Evolutionary conservation across 345 rosid species (phyloP), one percentile per base, ranked within the genome.

Genomic region (Odontarrhena argentea): DNA sequence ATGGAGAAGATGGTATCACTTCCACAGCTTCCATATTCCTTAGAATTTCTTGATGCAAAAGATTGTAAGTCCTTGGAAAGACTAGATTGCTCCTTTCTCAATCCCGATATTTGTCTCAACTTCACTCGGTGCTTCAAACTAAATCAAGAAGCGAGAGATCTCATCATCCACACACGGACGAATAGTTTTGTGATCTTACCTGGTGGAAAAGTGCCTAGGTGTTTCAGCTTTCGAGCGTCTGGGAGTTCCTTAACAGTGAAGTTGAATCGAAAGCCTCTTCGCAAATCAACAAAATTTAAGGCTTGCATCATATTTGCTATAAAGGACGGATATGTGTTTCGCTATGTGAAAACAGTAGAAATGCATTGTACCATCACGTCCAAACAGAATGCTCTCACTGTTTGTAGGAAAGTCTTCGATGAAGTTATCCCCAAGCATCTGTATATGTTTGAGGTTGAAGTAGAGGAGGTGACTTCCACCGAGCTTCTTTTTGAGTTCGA

Each of bases 161-260:
- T 55, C 60, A 37, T 56, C 61, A 56, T 56, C 6, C 34, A 56
- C 45, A 37, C 61, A 56, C 7, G 30, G 3, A 56, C 46, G 6
- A 0, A 0, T 22, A 0, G 0, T 2, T 1, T 0, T 38, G 46
- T 7, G 0, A 5, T 56, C 3, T 38, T 56, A 9, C 32, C 45
- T 0, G 60, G 30, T 18, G 22, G 5, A 55, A 15, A 18, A 14
- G 30, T 55, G 8, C 24, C 40, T 30, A 6, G 0, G 5, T 51
- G 55, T 36, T 51, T 51, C 37, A 11, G n/a, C n/a, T n/a, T n/a
- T n/a, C 1, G 18, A 51, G 36, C 55, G 26, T 11, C 4, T 6
- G 30, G 52, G 10, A 11, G 6, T 48, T 48, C 6, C 12, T 22
- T 48, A 7, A 9, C 30, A 22, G 25, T 48, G 6, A 48, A 48